Base-by-base conservation (phyloP, 2,329 filamentous ascomycete species). In the Alternaria ethzedia region DNA sequence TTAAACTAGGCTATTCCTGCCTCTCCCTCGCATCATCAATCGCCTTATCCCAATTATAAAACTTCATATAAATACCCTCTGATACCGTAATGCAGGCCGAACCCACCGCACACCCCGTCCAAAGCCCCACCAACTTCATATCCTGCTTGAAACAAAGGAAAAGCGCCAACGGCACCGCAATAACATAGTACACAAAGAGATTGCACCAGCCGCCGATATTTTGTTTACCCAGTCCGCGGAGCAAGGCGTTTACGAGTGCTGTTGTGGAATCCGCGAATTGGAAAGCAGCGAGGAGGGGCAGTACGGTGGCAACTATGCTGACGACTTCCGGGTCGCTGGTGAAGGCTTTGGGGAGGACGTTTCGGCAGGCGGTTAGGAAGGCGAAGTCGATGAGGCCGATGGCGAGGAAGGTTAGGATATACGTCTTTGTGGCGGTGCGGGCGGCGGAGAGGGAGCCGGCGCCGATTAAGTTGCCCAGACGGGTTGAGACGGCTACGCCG, bases 401-500 rank as follows among this genome's bases (percentile, higher is more conserved):
- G 51, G 72, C 61, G 13, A 75, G 57, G 66, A 81, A 82, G 11
- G 77, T 71, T 4, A 76, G 36, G 10, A 75, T 64, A 52, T 79
- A 79, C 17, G 70, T 69, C 25, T 71, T 70, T 26, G 79, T 78
- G 10, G 80, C 76, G 12, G 74, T 75, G 2, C 74, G 71, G 2
- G 79, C 76, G 5, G 78, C 75, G 11, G 61, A 59, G 4, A 80
- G 71, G 17, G 75, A 73, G 11, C 78, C 78, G 1, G 77, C 77
- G 28, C 80, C 80, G 45, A 82, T 76, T 6, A 82, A 70, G 57
- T 81, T 80, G 20, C 79, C 80, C 9, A 82, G 61, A 2, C 80
- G 74, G 5, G 80, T 82, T 54, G 72, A 78, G 11, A 79, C 79
- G 15, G 78, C 79, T 15, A 81, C 75, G 12, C 77, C 76, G 17